phyloP scores from a whole-genome alignment of 306 rosid species.

The Prosopis cineraria region DNA sequence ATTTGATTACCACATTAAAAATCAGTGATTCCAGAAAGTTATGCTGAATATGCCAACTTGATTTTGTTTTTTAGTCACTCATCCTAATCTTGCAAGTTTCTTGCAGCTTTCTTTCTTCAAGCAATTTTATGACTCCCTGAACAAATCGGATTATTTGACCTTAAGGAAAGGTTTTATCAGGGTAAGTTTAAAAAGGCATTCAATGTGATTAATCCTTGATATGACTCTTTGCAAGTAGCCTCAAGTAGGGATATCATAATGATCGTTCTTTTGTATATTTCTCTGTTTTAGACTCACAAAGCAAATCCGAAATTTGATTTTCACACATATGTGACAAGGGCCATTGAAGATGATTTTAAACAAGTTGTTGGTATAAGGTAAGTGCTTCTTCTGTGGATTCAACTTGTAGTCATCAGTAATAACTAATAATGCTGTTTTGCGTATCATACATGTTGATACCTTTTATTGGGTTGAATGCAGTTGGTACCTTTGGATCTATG shows the following conservation, averaged over 20 bases:
- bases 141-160: slow-evolving; percentile 73
- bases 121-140: slow-evolving; percentile 87
- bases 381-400: slow-evolving; percentile 34
- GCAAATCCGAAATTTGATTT: slow-evolving; percentile 79
- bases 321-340: slow-evolving; percentile 86
- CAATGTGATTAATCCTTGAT: background rate
- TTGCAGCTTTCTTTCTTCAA: slow-evolving; percentile 73
- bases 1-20: too few species aligned
- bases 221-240: slow-evolving; percentile 1
- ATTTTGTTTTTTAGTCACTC: background rate
- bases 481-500: slow-evolving; percentile 93
- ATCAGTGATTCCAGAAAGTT: background rate
- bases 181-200: slow-evolving; percentile 48
- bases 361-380: slow-evolving; percentile 91
- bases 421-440: slow-evolving; percentile 8
- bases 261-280: slow-evolving; percentile 5
- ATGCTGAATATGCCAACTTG: too few species aligned
- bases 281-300: slow-evolving; percentile 71
- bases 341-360: slow-evolving; percentile 94
- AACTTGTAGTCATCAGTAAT: background rate
- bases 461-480: slow-evolving; percentile 62
- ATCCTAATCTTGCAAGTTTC: slow-evolving; percentile 30
- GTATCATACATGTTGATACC: background rate
- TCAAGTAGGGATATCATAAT: background rate
- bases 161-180: slow-evolving; percentile 74